Evolutionary conservation across 2,329 filamentous ascomycete genomes (phyloP).

Genomic region (Aureobasidium sp.): DNA sequence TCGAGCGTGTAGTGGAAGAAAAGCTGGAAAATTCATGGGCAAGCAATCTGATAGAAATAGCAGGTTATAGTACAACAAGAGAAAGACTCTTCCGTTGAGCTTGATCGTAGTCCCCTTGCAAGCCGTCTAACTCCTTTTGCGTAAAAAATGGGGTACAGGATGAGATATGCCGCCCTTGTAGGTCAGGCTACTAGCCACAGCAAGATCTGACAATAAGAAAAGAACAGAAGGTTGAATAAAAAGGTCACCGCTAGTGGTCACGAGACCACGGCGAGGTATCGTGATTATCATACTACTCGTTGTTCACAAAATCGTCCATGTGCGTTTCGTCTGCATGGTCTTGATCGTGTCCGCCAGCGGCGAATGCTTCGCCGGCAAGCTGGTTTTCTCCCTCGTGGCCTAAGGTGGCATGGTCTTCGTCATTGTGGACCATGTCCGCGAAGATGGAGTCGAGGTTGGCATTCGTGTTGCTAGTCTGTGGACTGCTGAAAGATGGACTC

Average conservation of each 20-base stretch:
- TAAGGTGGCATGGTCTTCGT: conserved; percentile 19
- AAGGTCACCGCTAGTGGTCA: background rate
- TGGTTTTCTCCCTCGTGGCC: conserved; percentile 4
- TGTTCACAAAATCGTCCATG: conserved; percentile 15
- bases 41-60: background rate
- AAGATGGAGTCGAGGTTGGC: conserved; percentile 28
- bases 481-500: conserved; percentile 20
- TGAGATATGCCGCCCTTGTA: background rate
- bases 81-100: background rate
- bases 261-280: background rate
- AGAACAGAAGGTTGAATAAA: background rate
- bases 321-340: conserved; percentile 7
- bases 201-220: background rate
- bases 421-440: conserved; percentile 29
- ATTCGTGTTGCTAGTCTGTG: conserved; percentile 24
- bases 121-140: background rate
- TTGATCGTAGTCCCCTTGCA: background rate
- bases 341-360: conserved; percentile 8
- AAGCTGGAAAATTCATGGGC: background rate
- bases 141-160: background rate
- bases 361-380: conserved; percentile 14
- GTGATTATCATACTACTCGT: background rate
- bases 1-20: too few relatives aligned
- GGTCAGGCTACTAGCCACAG: background rate
- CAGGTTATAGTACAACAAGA: background rate